phyloP scores from a whole-genome alignment of 805 yeast genomes.

The Metschnikowia proteae region DNA sequence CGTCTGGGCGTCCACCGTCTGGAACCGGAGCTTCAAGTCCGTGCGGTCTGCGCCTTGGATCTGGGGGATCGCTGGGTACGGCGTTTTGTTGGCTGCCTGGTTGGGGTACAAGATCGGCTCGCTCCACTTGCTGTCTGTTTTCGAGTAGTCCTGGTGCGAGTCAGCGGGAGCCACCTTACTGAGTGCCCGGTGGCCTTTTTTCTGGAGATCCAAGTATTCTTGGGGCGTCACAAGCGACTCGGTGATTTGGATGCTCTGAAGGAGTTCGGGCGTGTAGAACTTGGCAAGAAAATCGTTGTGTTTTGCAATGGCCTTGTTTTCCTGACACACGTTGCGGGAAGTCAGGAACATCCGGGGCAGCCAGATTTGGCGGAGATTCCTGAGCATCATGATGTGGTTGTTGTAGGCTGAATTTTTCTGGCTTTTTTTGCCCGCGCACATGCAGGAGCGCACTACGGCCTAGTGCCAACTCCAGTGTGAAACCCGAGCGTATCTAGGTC shows the following conservation, averaged over 20 bases:
- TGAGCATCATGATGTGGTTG: constrained; percentile 9
- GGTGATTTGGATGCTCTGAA: constrained; percentile 77
- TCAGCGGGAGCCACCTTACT: constrained; percentile 62
- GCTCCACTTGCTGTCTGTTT: constrained; percentile 75
- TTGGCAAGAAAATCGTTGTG: constrained; percentile 60
- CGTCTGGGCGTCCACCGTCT: constrained; percentile 8
- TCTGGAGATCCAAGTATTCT: constrained; percentile 43
- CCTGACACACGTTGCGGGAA: not conserved
- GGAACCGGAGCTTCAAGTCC: constrained; percentile 36
- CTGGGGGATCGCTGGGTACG: constrained; percentile 56
- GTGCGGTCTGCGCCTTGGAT: constrained; percentile 50
- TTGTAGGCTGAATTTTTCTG: constrained; percentile 5
- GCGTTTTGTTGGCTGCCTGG: constrained; percentile 47
- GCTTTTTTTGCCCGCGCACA: not conserved
- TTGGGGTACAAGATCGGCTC: constrained; percentile 48
- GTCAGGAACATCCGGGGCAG: constrained; percentile 6
- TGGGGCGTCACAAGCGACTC: constrained; percentile 71
- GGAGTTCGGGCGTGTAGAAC: constrained; percentile 77
- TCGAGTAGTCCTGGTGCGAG: constrained; percentile 65
- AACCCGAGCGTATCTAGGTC: too few species aligned
- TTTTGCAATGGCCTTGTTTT: constrained; percentile 12
- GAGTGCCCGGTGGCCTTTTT: constrained; percentile 27
- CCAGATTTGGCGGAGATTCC: constrained; percentile 7
- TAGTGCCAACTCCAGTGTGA: too few species aligned
- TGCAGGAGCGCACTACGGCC: constrained; percentile 3